A percentile compares a stretch with the other conserved stretches of the same genome.
phyloP scores from a whole-genome alignment of 805 yeast genomes.

The Metschnikowia lunata region DNA sequence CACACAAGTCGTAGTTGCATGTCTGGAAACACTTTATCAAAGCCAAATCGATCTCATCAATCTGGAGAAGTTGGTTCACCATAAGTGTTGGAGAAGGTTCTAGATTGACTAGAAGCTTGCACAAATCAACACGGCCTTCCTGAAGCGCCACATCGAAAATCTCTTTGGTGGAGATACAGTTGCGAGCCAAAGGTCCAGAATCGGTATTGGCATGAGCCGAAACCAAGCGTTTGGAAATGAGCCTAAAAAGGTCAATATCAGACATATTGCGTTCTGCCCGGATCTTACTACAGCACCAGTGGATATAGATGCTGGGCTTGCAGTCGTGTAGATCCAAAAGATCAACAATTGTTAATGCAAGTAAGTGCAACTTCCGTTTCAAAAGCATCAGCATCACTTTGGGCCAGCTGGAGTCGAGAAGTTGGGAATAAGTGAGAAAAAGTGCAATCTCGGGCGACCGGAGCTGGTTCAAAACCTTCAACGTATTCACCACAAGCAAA shows the following conservation, averaged over 20 bases:
- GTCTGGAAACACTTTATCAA: conserved; percentile 60
- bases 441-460: conserved; percentile 64
- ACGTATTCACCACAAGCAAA: conserved; percentile 53
- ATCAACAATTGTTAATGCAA: conserved; percentile 60
- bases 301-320: conserved; percentile 46
- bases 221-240: conserved; percentile 45
- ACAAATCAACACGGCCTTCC: conserved; percentile 73
- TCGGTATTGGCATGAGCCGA: conserved; percentile 18
- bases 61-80: conserved; percentile 54
- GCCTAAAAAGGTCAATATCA: conserved; percentile 55
- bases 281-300: conserved; percentile 80
- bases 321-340: conserved; percentile 41
- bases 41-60: conserved; percentile 71
- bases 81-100: conserved; percentile 65
- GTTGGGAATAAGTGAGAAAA: conserved; percentile 58
- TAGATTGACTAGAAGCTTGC: conserved; percentile 60
- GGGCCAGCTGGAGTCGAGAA: conserved; percentile 48
- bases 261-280: conserved; percentile 46
- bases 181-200: conserved; percentile 17
- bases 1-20: conserved; percentile 56
- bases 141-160: conserved; percentile 65
- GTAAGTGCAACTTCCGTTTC: conserved; percentile 52
- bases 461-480: conserved; percentile 68
- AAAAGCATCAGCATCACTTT: conserved; percentile 54
- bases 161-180: conserved; percentile 47